A percentile compares a stretch with the other conserved stretches of the same genome.
These are phyloP conservation scores for Luzula sylvatica DNA, from an alignment of 176 grass and related monocot species.

Conservation along the genomic window DNA sequence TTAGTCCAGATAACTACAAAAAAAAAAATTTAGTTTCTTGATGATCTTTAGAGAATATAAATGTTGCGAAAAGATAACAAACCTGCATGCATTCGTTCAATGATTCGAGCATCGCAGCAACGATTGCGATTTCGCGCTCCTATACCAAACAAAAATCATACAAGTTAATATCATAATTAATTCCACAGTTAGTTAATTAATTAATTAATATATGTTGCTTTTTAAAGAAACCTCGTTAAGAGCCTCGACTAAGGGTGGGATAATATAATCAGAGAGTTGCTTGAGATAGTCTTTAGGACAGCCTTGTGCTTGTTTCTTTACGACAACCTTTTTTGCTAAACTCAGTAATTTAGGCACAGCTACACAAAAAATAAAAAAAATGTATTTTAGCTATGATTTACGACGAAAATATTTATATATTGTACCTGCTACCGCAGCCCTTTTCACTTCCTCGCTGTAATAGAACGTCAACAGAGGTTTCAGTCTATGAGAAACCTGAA, in stretches of 20 bases:
- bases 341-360: constrained; percentile 91
- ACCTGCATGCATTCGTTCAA: constrained; percentile 97
- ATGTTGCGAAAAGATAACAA: background rate
- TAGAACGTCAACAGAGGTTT: constrained; percentile 96
- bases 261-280: constrained; percentile 93
- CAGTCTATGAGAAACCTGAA: constrained; percentile 94
- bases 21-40: constrained; percentile 5
- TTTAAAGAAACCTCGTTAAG: constrained; percentile 98
- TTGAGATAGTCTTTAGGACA: constrained; percentile 88
- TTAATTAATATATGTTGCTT: too few relatives aligned
- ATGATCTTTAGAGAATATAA: background rate
- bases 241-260: constrained; percentile 88
- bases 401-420: constrained; percentile 21
- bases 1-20: constrained; percentile 58
- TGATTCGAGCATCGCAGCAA: constrained; percentile 85
- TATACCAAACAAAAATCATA: constrained; percentile 25
- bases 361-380: constrained; percentile 25
- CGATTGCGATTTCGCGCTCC: constrained; percentile 97
- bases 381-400: background rate
- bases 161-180: background rate
- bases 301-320: constrained; percentile 74
- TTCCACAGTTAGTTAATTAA: background rate
- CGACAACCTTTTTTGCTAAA: constrained; percentile 87
- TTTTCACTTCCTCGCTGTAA: constrained; percentile 96
- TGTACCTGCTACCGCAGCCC: constrained; percentile 96